Evolutionary conservation across 2,329 filamentous ascomycete species (phyloP).

Genomic region (Hirsutella thompsonii): DNA sequence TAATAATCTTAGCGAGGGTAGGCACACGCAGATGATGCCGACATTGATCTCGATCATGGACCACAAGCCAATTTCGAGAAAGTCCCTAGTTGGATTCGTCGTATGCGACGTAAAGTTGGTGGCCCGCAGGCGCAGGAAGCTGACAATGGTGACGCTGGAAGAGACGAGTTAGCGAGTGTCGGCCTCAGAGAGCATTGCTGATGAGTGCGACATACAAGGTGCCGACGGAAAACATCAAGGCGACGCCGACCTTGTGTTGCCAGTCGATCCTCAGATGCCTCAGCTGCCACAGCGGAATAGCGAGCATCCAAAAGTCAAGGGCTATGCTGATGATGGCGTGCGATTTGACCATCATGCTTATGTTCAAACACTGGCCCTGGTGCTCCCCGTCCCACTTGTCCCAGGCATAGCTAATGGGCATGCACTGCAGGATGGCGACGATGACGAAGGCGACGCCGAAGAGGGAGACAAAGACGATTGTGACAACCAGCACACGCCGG

Average conservation of each 20-base stretch:
- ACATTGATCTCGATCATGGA: slow-evolving; percentile 25
- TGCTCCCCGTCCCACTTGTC: slow-evolving; percentile 34
- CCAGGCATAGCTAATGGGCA: slow-evolving; percentile 40
- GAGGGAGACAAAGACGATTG: slow-evolving; percentile 23
- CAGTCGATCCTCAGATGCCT: slow-evolving; percentile 26
- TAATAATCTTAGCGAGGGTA: slow-evolving; percentile 22
- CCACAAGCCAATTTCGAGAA: slow-evolving; percentile 18
- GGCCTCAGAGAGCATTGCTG: neutral
- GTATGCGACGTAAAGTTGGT: slow-evolving; percentile 15
- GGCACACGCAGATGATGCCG: slow-evolving; percentile 24
- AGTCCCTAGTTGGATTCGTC: slow-evolving; percentile 22
- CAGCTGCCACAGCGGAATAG: slow-evolving; percentile 33
- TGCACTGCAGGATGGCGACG: slow-evolving; percentile 35
- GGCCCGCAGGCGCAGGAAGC: slow-evolving; percentile 22
- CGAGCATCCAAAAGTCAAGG: slow-evolving; percentile 38
- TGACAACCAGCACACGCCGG: slow-evolving; percentile 27
- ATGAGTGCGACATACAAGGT: slow-evolving; percentile 23
- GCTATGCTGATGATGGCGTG: slow-evolving; percentile 39
- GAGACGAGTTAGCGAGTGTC: neutral
- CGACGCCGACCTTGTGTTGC: slow-evolving; percentile 35
- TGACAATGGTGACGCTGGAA: slow-evolving; percentile 22
- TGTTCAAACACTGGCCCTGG: slow-evolving; percentile 32
- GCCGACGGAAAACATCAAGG: slow-evolving; percentile 37
- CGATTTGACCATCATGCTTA: slow-evolving; percentile 35
- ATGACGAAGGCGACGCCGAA: slow-evolving; percentile 29